Conservation (phyloP, 139 green algal genomes). For the Closterium sp. region DNA sequence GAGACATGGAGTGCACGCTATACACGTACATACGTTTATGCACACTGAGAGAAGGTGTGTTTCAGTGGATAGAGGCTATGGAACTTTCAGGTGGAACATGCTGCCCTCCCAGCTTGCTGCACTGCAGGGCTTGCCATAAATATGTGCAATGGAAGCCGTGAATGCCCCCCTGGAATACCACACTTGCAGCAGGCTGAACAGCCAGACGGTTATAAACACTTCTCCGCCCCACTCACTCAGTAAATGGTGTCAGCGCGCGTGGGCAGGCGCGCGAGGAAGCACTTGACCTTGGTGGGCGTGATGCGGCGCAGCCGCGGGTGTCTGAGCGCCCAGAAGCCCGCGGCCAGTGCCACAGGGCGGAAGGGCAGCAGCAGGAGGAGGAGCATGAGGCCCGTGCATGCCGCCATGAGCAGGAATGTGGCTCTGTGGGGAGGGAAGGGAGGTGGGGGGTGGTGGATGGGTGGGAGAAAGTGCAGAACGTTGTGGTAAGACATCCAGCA, state of each 20-base stretch:
- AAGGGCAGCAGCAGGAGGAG: constrained; percentile 7
- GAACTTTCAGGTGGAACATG: background rate
- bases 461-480: background rate
- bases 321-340: constrained; percentile 7
- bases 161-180: no score
- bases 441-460: background rate
- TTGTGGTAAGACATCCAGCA: background rate
- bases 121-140: background rate
- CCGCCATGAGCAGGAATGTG: no score
- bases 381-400: background rate
- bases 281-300: constrained; percentile 4
- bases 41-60: background rate
- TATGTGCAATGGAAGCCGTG: background rate
- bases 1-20: no score
- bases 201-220: no score
- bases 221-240: no score
- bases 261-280: constrained; percentile 8
- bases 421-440: no score
- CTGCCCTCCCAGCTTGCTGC: background rate
- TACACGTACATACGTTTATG: background rate
- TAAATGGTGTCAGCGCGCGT: constrained; percentile 17
- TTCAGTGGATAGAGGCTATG: background rate
- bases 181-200: no score
- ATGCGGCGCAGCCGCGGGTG: constrained; percentile 14
- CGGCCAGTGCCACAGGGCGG: background rate